phyloP scores from a whole-genome alignment of 1,284 basidiomycete genomes.

The Athelia sp. region DNA sequence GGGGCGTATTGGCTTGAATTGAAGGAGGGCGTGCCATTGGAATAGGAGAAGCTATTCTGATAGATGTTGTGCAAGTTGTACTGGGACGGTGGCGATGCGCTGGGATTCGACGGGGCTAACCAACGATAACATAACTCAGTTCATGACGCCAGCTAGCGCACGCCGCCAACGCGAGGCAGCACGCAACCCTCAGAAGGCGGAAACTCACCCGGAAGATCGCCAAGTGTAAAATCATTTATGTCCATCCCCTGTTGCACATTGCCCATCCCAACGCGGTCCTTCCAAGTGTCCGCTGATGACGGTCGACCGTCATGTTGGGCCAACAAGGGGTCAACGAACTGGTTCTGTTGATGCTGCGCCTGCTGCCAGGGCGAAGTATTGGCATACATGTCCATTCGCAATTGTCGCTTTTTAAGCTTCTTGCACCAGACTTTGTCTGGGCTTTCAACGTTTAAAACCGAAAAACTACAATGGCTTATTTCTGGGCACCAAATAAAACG shows the following conservation, averaged over 20 bases:
- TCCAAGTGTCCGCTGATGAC: constrained; percentile 39
- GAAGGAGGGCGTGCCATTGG: constrained; percentile 35
- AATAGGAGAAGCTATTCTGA: constrained; percentile 31
- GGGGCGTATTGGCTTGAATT: constrained; percentile 46
- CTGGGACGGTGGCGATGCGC: constrained; percentile 12
- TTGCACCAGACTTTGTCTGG: constrained; percentile 24
- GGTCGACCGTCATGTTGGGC: constrained; percentile 32
- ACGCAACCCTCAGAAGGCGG: constrained; percentile 20
- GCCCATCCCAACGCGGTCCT: constrained; percentile 32
- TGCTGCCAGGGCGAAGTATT: constrained; percentile 52
- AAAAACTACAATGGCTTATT: constrained; percentile 49
- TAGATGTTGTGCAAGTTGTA: constrained; percentile 31
- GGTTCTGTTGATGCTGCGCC: constrained; percentile 34
- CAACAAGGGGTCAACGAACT: constrained; percentile 31
- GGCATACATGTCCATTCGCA: constrained; percentile 41
- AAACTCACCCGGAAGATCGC: constrained; percentile 32
- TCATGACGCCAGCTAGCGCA: neutral
- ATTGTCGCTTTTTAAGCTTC: constrained; percentile 32
- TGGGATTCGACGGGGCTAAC: neutral
- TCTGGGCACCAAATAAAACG: constrained; percentile 31
- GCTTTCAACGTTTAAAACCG: constrained; percentile 24
- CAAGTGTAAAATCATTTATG: constrained; percentile 37
- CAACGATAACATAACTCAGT: neutral
- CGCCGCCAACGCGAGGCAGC: neutral
- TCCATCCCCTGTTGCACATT: constrained; percentile 21